Base-by-base conservation (phyloP, 495 filamentous ascomycete species). In the Neurospora hispaniola region DNA sequence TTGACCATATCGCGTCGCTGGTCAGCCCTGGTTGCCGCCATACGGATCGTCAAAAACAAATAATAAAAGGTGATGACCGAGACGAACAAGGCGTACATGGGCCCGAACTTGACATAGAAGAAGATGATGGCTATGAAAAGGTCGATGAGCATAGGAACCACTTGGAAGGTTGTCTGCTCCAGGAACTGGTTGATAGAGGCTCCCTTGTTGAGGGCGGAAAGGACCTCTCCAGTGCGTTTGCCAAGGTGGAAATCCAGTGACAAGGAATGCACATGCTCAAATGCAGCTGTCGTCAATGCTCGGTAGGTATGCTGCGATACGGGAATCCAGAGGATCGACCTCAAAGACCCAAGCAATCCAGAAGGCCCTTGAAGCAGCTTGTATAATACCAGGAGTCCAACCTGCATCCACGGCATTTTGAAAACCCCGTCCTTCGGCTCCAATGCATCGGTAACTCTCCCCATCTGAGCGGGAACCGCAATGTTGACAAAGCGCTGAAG, bases 281-380 rank as follows among this genome's bases (percentile, higher is more conserved):
- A 99, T 7, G 95, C 92, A 9, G 96, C 94, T 3, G 94, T 95
- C 2, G 94, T 97, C 40, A 99, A 87, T 69, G 96, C 93, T 80
- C 93, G 92, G 80, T 98, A 99, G 9, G 95, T 96, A 80, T 98
- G 97, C 79, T 99, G 96, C 43, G 93, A 90, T 70, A 99, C 93
- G 1, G 96, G 96, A 66, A 99, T 94, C 96, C 96, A 99, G 39
- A 99, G 83, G 20, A 91, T 88, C 23, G 92, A 90, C 70, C 96
- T 88, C 9, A 92, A 71, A 18, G 94, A 95, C 14, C 93, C 93
- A 42, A 98, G 88, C 27, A 97, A 81, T 9, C 96, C 96, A 74
- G 93, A 94, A 12, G 87, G 88, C 1, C 96, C 96, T 80, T 98
- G 96, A 42, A 98, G 86, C 81, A 97, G 87, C 71, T 93, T 91